Conservation (phyloP, 257 asterid species). For the Scutellaria minor region DNA sequence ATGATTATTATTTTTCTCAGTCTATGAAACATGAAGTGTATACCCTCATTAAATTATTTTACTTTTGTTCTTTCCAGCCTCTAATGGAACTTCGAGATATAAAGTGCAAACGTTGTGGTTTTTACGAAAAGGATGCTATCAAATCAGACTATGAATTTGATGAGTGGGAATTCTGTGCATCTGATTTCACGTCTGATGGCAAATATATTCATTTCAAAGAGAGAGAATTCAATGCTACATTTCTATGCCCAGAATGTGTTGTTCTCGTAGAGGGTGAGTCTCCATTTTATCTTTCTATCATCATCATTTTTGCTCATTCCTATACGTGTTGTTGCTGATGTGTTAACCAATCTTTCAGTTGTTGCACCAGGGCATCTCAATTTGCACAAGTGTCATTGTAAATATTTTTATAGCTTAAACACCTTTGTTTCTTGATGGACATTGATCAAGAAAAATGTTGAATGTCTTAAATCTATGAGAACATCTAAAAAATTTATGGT, state of each 20-base stretch:
- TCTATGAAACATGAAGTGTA: background rate
- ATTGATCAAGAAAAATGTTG: background rate
- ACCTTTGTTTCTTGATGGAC: background rate
- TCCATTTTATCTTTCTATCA: constrained; percentile 16
- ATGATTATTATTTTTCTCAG: background rate
- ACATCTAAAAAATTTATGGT: too few species aligned
- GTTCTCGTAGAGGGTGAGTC: constrained; percentile 40
- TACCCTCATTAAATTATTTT: constrained; percentile 18
- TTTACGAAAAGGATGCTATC: constrained; percentile 73
- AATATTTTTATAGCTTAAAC: background rate
- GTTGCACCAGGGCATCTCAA: constrained; percentile 9
- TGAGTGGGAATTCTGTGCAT: constrained; percentile 88
- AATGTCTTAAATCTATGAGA: too few species aligned
- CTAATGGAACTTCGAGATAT: constrained; percentile 54
- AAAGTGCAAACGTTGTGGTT: constrained; percentile 87
- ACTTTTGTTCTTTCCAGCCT: constrained; percentile 64
- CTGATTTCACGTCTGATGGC: constrained; percentile 72
- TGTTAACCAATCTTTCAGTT: background rate
- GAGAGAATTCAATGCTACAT: constrained; percentile 51
- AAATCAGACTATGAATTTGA: constrained; percentile 61
- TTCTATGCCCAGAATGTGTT: constrained; percentile 52
- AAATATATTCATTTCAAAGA: constrained; percentile 50
- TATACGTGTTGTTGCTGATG: background rate
- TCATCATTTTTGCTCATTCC: background rate
- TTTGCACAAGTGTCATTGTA: background rate